Conservation (phyloP, 1,284 basidiomycete genomes). For the Coriolopsis trogii region DNA sequence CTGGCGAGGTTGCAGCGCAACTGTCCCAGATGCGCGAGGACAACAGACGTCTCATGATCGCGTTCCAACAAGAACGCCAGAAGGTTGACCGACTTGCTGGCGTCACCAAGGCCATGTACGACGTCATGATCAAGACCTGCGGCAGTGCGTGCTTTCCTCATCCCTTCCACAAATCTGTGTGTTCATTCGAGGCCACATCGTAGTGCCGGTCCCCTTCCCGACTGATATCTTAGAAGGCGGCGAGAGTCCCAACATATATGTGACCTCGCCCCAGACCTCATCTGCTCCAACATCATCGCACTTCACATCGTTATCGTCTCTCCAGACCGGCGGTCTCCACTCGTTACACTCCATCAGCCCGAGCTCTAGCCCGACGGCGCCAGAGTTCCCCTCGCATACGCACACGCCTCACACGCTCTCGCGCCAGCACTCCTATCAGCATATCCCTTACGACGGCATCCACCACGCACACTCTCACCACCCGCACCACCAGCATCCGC, state of each 20-base stretch:
- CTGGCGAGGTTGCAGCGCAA: slow-evolving; percentile 76
- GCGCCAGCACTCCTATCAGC: slow-evolving; percentile 63
- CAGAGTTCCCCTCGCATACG: slow-evolving; percentile 56
- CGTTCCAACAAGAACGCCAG: slow-evolving; percentile 52
- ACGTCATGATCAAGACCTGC: slow-evolving; percentile 53
- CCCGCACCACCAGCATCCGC: slow-evolving; percentile 12
- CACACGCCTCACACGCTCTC: slow-evolving; percentile 47
- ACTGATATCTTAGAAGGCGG: slow-evolving; percentile 56
- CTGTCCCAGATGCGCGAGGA: slow-evolving; percentile 70
- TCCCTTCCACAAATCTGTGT: not conserved
- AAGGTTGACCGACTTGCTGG: slow-evolving; percentile 42
- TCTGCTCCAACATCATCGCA: slow-evolving; percentile 36
- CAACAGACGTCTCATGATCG: slow-evolving; percentile 58
- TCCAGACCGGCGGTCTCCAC: slow-evolving; percentile 34
- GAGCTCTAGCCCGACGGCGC: slow-evolving; percentile 62
- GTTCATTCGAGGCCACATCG: not conserved
- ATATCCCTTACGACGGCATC: slow-evolving; percentile 38
- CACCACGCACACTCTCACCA: slow-evolving; percentile 24
- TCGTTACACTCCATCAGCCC: slow-evolving; percentile 52
- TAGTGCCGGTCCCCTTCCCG: slow-evolving; percentile 66
- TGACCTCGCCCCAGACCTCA: slow-evolving; percentile 64
- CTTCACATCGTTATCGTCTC: slow-evolving; percentile 31
- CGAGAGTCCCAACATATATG: slow-evolving; percentile 66
- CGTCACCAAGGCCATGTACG: slow-evolving; percentile 56
- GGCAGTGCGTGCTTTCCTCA: slow-evolving; percentile 42